Base-by-base conservation (phyloP, 2,329 filamentous ascomycete species). In the Neopestalotiopsis rosae region DNA sequence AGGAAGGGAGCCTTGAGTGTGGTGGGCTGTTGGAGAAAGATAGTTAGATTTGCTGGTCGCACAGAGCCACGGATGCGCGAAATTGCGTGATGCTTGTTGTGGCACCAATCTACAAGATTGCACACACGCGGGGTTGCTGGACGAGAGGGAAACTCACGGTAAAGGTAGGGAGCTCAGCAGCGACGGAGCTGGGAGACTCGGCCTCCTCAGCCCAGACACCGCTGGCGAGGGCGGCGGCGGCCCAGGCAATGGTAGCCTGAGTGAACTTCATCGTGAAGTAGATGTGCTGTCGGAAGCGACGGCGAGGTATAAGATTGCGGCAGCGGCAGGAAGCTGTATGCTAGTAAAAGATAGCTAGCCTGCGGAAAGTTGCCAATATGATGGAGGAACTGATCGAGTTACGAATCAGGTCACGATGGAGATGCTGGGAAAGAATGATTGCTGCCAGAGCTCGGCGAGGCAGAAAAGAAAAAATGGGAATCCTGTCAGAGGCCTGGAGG, bases 1-100 rank as follows among this genome's bases (percentile, higher is more conserved):
- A 98, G 86, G 89, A 99, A 99, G 70, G 94, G 94, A 75, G 92
- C 96, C 86, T 98, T 96, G 78, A 98, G 81, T 72, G 86, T 88
- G 74, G 94, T 94, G 70, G 96, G 95, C 95, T 99, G 78, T 63
- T 67, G 66, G 24, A 32, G 49, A n/a, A 20, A 13, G 20, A 40
- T 12, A 14, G 34, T 20, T 40, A 34, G n/a, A 34, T 62, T 40
- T 17, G 17, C 10, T n/a, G n/a, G 10, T 34, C 14, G n/a, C 14
- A 49, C 13, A 28, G 20, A 30, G 12, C 10, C 20, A 14, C 40
- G 62, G 32, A 12, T 63, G 61, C 61, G 20, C 45, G 45, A 20
- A 17, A 20, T 52, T 52, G 45, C 57, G 30, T 59, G 24, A 59
- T 34, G 14, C 13, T 24, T 49, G 34, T 52, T 63, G 49, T 32